Evolutionary conservation across 2,329 filamentous ascomycete species (phyloP).

Genomic region (Akanthomyces lecanii): DNA sequence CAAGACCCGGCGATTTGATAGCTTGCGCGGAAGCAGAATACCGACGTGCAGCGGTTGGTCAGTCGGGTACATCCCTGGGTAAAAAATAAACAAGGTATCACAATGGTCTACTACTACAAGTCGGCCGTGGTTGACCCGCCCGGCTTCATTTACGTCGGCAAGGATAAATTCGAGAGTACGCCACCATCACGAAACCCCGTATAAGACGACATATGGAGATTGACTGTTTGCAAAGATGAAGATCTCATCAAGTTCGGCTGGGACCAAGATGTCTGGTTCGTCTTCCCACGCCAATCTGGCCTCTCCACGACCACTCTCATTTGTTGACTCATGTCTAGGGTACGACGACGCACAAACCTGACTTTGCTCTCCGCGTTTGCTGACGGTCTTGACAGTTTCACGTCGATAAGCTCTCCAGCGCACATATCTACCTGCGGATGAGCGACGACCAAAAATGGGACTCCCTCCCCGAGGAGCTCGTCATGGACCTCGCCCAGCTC

Average conservation of each 20-base stretch:
- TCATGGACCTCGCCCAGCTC: constrained; percentile 89
- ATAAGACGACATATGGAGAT: constrained; percentile 9
- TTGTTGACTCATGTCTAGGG: constrained; percentile 23
- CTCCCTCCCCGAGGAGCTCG: constrained; percentile 64
- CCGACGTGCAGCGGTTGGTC: not conserved
- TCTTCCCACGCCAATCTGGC: not conserved
- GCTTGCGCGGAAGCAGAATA: not conserved
- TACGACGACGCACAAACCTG: constrained; percentile 18
- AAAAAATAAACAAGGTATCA: constrained; percentile 16
- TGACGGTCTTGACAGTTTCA: constrained; percentile 63
- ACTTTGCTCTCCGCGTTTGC: not conserved
- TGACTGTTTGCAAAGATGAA: constrained; percentile 62
- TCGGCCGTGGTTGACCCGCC: constrained; percentile 78
- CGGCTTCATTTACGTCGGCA: constrained; percentile 92
- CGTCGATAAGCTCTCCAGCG: constrained; percentile 93
- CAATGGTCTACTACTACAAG: constrained; percentile 94
- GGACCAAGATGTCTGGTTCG: constrained; percentile 91
- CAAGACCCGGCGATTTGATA: not conserved
- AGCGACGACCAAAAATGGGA: constrained; percentile 80
- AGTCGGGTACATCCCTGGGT: too few species aligned
- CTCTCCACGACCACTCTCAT: not conserved
- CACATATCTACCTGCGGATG: constrained; percentile 91
- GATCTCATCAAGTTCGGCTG: constrained; percentile 91
- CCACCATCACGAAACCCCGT: constrained; percentile 8
- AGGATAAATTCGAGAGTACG: constrained; percentile 98